These are phyloP conservation scores for Hyaloscypha variabilis DNA, from an alignment of 495 filamentous ascomycete genomes.

Conservation along the genomic window DNA sequence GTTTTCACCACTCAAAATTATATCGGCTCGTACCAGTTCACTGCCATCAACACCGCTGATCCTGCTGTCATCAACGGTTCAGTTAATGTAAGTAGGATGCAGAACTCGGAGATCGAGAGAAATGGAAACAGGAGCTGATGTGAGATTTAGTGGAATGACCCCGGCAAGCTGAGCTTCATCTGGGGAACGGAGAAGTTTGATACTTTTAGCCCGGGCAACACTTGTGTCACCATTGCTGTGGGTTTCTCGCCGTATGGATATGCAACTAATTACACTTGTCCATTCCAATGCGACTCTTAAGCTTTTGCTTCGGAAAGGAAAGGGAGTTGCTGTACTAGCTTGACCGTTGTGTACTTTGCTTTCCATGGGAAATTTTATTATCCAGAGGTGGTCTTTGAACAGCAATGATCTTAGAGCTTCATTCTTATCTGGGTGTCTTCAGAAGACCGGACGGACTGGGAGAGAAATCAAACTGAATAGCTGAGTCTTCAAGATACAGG, in stretches of 20 bases:
- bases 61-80: constrained; percentile 15
- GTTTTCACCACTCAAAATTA: neutral
- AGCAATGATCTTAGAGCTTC: too few relatives aligned
- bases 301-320: neutral
- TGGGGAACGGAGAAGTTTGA: constrained; percentile 20
- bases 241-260: neutral
- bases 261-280: constrained; percentile 12
- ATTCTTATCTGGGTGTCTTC: too few relatives aligned
- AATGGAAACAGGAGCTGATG: neutral
- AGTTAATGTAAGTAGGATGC: constrained; percentile 18
- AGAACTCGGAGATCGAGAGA: neutral
- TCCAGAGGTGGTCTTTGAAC: neutral
- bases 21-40: constrained; percentile 16
- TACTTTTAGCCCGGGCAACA: constrained; percentile 11
- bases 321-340: neutral
- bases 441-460: too few relatives aligned
- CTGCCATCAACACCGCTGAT: constrained; percentile 14
- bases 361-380: neutral
- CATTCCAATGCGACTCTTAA: constrained; percentile 21
- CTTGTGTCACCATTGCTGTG: constrained; percentile 11
- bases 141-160: constrained; percentile 17
- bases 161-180: constrained; percentile 24
- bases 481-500: neutral
- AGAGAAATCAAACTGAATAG: too few relatives aligned
- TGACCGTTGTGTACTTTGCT: neutral